A percentile compares a stretch with the other conserved stretches of the same genome.
Evolutionary conservation across 495 filamentous ascomycete species (phyloP).

Genomic region (Hypoxylon lienhwacheense): DNA sequence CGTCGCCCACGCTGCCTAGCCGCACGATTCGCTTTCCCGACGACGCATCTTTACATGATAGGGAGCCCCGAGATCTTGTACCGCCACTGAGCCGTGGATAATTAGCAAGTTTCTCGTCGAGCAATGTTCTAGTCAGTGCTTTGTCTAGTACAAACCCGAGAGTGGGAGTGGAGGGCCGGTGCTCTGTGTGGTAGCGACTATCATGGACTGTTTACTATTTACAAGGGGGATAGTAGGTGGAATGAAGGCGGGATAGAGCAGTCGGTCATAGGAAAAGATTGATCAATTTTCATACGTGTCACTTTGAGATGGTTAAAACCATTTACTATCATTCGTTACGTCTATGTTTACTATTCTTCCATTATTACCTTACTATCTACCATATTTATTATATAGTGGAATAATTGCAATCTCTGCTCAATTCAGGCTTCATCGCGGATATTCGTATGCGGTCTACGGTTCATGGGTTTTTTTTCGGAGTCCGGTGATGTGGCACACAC

Average conservation of each 20-base stretch:
- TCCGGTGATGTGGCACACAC: constrained; percentile 32
- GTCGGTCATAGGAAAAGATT: background rate
- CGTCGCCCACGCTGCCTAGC: constrained; percentile 15
- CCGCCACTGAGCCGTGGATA: background rate
- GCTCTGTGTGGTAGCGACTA: constrained; percentile 10
- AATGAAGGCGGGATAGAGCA: background rate
- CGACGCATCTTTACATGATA: constrained; percentile 26
- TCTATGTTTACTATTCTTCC: background rate
- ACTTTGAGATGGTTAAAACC: constrained; percentile 3
- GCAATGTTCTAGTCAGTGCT: background rate
- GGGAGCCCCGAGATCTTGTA: constrained; percentile 2
- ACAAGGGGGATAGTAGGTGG: constrained; percentile 15
- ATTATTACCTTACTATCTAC: background rate
- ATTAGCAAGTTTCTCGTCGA: constrained; percentile 12
- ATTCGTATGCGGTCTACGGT: background rate
- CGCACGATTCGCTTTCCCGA: constrained; percentile 52
- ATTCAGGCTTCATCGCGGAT: constrained; percentile 12
- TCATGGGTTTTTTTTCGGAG: constrained; percentile 30
- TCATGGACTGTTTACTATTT: constrained; percentile 5
- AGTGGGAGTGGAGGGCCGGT: background rate
- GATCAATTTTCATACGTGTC: background rate
- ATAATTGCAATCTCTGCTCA: background rate
- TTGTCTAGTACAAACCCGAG: background rate
- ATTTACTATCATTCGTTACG: constrained; percentile 15
- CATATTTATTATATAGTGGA: constrained; percentile 2